Evolutionary conservation across 352 stramenopile species (phyloP).

Genomic region (Globisporangium megalacanthum): DNA sequence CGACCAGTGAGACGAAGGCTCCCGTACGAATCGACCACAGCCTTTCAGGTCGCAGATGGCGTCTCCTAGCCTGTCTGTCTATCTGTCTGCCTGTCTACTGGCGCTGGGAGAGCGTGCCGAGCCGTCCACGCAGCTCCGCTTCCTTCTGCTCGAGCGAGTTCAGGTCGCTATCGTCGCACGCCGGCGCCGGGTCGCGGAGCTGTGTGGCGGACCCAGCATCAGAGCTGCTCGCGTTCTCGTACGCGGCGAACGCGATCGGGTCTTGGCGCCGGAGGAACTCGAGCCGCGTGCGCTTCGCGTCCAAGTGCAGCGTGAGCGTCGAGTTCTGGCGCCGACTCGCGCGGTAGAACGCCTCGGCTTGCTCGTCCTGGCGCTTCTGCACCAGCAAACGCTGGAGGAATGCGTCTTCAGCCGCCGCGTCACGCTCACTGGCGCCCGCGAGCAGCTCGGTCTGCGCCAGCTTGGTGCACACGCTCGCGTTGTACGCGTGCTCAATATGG

Average conservation of each 20-base stretch:
- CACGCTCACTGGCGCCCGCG: slow-evolving; percentile 13
- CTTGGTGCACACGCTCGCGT: slow-evolving; percentile 59
- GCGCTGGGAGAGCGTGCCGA: slow-evolving; percentile 38
- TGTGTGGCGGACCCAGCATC: slow-evolving; percentile 18
- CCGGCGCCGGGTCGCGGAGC: slow-evolving; percentile 47
- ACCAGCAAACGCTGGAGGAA: slow-evolving; percentile 51
- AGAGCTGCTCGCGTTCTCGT: slow-evolving; percentile 22
- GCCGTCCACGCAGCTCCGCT: slow-evolving; percentile 40
- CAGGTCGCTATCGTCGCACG: slow-evolving; percentile 43
- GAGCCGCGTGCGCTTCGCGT: slow-evolving; percentile 64
- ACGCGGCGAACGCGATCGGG: slow-evolving; percentile 40
- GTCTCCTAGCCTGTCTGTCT: neutral
- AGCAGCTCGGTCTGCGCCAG: slow-evolving; percentile 51
- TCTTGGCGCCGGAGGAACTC: slow-evolving; percentile 67
- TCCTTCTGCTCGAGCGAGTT: slow-evolving; percentile 46
- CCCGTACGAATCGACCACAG: no score
- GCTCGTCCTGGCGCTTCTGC: slow-evolving; percentile 66
- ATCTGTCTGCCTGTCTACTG: slow-evolving; percentile 2
- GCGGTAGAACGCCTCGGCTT: slow-evolving; percentile 51
- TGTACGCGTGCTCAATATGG: slow-evolving; percentile 73
- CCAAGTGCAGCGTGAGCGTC: slow-evolving; percentile 67
- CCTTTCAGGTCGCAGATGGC: no score
- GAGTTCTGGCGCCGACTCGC: slow-evolving; percentile 57
- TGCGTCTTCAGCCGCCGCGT: slow-evolving; percentile 20
- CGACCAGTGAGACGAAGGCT: neutral